phyloP scores from a whole-genome alignment of 129 eudicot species.

The Saposhnikovia divaricata region DNA sequence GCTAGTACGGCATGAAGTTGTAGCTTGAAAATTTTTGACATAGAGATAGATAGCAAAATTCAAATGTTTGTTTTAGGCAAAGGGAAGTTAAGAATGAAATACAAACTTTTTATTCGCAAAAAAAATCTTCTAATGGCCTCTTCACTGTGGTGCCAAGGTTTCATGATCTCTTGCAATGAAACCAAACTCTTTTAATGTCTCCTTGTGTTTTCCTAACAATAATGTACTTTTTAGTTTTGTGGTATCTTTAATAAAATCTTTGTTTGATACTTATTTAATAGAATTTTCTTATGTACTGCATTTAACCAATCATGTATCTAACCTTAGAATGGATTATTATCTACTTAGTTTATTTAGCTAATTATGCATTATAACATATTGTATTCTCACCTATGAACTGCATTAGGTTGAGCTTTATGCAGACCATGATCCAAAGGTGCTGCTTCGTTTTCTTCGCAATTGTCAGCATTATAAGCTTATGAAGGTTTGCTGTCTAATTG shows the following conservation, averaged over 20 bases:
- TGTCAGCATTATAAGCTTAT: conserved; percentile 94
- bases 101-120: neutral
- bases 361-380: neutral
- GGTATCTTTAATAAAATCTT: neutral
- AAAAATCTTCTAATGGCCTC: neutral
- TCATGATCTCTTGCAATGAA: neutral
- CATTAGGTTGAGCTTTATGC: conserved; percentile 93
- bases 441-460: conserved; percentile 91
- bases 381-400: neutral
- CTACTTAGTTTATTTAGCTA: neutral
- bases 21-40: neutral
- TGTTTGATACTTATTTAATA: neutral
- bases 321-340: neutral
- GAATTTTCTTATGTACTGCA: neutral
- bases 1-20: neutral
- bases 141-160: neutral
- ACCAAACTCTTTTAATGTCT: neutral
- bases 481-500: conserved; percentile 48
- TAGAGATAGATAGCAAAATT: neutral
- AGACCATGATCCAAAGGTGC: conserved; percentile 73
- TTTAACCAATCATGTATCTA: neutral
- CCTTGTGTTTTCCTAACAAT: neutral
- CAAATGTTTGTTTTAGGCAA: neutral
- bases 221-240: neutral
- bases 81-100: neutral